Base-by-base conservation (phyloP, 768 basidiomycete species). In the Russula compacta region DNA sequence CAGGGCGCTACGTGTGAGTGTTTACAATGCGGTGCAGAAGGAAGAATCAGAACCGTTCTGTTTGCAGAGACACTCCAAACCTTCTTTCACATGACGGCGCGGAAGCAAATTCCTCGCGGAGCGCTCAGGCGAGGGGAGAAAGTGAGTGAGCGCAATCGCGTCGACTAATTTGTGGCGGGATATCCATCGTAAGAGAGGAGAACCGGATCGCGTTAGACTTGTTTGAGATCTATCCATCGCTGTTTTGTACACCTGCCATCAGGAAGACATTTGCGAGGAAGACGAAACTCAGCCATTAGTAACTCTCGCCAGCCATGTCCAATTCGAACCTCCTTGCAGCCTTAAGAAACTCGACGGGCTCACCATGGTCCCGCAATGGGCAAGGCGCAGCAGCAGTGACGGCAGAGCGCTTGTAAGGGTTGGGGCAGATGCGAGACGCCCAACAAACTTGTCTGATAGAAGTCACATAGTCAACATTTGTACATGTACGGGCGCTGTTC, bases 41-140 rank as follows among this genome's bases (percentile, higher is more conserved):
- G 24, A 29, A 32, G 9, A 24, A 48, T 39, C 55, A 47, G 35
- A 32, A n/a, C 17, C 47, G 12, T 49, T 57, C 42, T 14, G 42
- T 57, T 49, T 14, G 42, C 21, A 52, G 33, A 15, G 33, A 40
- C 35, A 44, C 15, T 24, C 21, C 50, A 59, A 59, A 53, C 51
- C 24, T 59, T 53, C 43, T 58, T 58, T 52, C 58, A 52, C 50
- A 52, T 36, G 21, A 43, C 33, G n/a, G 33, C 19, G 42, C 50
- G 19, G 32, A 36, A 35, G 42, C 33, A 32, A 52, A 10, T 53
- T 59, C 44, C 58, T 39, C 51, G 44, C 51, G 51, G 58, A 59
- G 58, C 58, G 51, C 58, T 39, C 51, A 53, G 4, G 29, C 8
- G 3, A 46, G 42, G 33, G 21, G 11, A 42, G 29, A 53, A 53